A percentile compares a stretch with the other conserved stretches of the same genome.
These are phyloP conservation scores for Actinomortierella wolfii DNA, from an alignment of 371 early-diverging fungal species.

Conservation along the genomic window DNA sequence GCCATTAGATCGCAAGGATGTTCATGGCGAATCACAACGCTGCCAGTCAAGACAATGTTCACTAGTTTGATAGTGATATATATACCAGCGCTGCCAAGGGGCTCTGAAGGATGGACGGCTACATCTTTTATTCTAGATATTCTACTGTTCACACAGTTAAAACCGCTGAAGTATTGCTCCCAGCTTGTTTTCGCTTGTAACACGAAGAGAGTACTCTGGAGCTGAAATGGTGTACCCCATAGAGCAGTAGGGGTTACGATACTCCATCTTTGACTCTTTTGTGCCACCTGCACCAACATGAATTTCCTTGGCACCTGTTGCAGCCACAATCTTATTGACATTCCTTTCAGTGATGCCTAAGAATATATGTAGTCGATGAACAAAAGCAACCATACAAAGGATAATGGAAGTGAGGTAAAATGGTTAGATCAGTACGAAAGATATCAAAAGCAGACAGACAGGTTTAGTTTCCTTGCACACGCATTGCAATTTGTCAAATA, in stretches of 20 bases:
- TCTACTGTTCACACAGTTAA: background rate
- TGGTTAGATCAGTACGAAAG: background rate
- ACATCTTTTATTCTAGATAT: too few relatives aligned
- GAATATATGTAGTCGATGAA: too few relatives aligned
- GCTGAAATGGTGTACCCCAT: constrained; percentile 43
- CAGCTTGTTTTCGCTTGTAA: constrained; percentile 31
- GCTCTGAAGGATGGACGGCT: too few relatives aligned
- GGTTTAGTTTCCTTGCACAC: too few relatives aligned
- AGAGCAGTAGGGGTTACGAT: constrained; percentile 36
- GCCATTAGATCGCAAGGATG: too few relatives aligned
- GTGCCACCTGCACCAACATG: constrained; percentile 46
- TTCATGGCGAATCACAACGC: too few relatives aligned
- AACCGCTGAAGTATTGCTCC: constrained; percentile 18
- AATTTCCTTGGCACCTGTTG: constrained; percentile 40
- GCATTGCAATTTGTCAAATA: too few relatives aligned
- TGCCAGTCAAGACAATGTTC: too few relatives aligned
- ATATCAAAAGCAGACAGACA: background rate
- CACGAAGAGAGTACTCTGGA: constrained; percentile 30
- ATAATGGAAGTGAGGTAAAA: background rate
- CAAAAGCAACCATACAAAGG: too few relatives aligned
- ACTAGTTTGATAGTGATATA: too few relatives aligned
- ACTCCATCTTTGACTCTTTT: constrained; percentile 39
- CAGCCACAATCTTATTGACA: constrained; percentile 33
- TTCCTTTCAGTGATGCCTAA: constrained; percentile 43
- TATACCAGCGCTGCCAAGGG: too few relatives aligned